Percentiles rank a stretch among this genome's conserved stretches.
Evolutionary conservation across 1,284 basidiomycete species (phyloP).

Genomic region (Irpex lacteus): DNA sequence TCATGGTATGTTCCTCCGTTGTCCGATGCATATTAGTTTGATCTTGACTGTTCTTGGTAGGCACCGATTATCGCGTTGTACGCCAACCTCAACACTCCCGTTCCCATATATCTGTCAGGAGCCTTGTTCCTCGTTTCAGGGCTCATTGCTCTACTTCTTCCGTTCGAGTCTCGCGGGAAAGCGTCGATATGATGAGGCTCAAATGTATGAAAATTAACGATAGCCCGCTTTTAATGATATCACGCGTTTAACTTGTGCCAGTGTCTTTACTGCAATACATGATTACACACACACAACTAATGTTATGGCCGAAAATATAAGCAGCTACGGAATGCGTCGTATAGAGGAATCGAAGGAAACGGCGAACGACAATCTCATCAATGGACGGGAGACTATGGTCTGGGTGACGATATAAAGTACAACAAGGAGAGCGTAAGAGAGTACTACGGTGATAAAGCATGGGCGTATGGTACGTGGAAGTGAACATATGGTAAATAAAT

Average conservation of each 20-base stretch:
- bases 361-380: too few relatives aligned
- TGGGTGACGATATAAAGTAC: too few relatives aligned
- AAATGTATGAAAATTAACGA: neutral
- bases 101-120: slow-evolving; percentile 72
- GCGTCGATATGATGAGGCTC: slow-evolving; percentile 45
- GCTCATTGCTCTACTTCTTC: slow-evolving; percentile 61
- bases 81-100: slow-evolving; percentile 54
- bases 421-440: too few relatives aligned
- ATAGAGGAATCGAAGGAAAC: too few relatives aligned
- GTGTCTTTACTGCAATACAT: too few relatives aligned
- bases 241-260: too few relatives aligned
- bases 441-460: too few relatives aligned
- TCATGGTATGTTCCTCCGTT: slow-evolving; percentile 41
- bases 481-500: neutral
- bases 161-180: slow-evolving; percentile 69
- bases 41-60: slow-evolving; percentile 25
- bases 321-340: too few relatives aligned
- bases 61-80: slow-evolving; percentile 68
- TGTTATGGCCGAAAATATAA: too few relatives aligned
- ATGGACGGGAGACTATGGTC: too few relatives aligned
- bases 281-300: too few relatives aligned
- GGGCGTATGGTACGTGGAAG: neutral
- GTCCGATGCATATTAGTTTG: neutral
- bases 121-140: slow-evolving; percentile 63
- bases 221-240: too few relatives aligned